phyloP scores from a whole-genome alignment of 805 yeast genomes.

The Suhomyces emberorum region DNA sequence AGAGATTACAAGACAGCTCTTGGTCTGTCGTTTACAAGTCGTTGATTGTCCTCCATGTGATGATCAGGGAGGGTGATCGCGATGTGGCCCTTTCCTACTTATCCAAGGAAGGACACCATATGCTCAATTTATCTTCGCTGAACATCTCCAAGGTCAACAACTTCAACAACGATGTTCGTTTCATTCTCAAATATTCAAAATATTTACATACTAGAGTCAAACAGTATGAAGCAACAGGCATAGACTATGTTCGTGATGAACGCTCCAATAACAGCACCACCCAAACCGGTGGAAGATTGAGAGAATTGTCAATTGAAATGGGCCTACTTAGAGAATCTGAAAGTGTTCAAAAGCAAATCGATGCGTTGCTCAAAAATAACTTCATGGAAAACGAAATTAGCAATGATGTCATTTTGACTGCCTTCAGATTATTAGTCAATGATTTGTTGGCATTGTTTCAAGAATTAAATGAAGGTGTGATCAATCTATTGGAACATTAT shows the following conservation, averaged over 20 bases:
- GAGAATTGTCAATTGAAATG: constrained; percentile 63
- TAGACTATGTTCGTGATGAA: constrained; percentile 79
- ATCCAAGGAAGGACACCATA: constrained; percentile 44
- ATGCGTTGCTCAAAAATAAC: constrained; percentile 67
- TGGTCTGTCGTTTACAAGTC: constrained; percentile 92
- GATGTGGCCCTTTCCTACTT: constrained; percentile 68
- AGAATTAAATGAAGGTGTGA: constrained; percentile 91
- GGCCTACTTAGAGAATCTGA: constrained; percentile 85
- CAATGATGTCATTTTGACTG: constrained; percentile 79
- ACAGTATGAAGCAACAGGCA: constrained; percentile 60
- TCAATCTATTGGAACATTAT: constrained; percentile 87
- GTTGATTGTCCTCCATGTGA: constrained; percentile 77
- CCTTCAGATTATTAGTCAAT: constrained; percentile 85
- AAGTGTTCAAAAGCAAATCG: constrained; percentile 79
- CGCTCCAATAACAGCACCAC: constrained; percentile 43
- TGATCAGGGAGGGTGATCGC: constrained; percentile 88
- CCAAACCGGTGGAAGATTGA: constrained; percentile 57
- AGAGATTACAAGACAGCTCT: constrained; percentile 70
- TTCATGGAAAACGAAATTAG: constrained; percentile 77
- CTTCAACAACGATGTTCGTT: constrained; percentile 47
- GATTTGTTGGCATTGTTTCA: constrained; percentile 86
- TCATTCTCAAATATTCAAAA: constrained; percentile 62
- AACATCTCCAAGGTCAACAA: constrained; percentile 37
- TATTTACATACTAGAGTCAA: constrained; percentile 67
- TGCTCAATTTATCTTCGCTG: constrained; percentile 44